Evolutionary conservation across 2,329 filamentous ascomycete species (phyloP).

Genomic region (Fonsecaea pedrosoi): DNA sequence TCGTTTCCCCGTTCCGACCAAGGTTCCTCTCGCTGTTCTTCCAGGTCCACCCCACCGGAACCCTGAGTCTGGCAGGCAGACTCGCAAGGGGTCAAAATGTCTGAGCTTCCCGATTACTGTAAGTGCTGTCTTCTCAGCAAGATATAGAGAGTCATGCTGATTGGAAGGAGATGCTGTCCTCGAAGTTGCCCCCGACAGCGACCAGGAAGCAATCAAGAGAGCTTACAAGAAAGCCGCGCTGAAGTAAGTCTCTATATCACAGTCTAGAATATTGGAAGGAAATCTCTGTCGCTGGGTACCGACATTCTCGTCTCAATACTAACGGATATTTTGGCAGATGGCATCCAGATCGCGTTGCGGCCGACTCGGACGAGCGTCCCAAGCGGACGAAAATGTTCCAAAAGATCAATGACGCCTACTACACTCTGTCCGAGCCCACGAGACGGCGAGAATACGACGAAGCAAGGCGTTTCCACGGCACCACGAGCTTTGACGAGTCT

Average conservation of each 20-base stretch:
- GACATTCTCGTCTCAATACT: background rate
- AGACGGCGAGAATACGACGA: constrained; percentile 85
- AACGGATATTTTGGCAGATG: constrained; percentile 50
- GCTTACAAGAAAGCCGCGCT: constrained; percentile 94
- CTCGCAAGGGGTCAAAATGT: constrained; percentile 23
- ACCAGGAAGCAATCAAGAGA: constrained; percentile 82
- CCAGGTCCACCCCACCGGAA: background rate
- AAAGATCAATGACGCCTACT: constrained; percentile 91
- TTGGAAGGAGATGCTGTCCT: constrained; percentile 59
- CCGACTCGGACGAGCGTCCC: constrained; percentile 80
- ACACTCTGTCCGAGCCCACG: constrained; percentile 79
- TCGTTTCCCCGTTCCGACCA: background rate
- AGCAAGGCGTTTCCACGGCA: constrained; percentile 66
- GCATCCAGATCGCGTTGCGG: constrained; percentile 87
- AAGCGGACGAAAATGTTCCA: constrained; percentile 87
- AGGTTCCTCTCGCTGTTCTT: background rate
- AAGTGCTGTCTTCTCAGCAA: constrained; percentile 1
- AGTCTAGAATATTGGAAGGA: background rate
- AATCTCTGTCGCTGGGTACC: background rate
- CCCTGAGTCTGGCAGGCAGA: background rate
- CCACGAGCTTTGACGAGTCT: constrained; percentile 58
- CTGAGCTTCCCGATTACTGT: constrained; percentile 40
- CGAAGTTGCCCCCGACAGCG: constrained; percentile 74
- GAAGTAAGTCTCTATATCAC: constrained; percentile 54
- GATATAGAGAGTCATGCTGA: background rate